Base-by-base conservation (phyloP, 768 basidiomycete genomes). In the Cantharellus anzutake region DNA sequence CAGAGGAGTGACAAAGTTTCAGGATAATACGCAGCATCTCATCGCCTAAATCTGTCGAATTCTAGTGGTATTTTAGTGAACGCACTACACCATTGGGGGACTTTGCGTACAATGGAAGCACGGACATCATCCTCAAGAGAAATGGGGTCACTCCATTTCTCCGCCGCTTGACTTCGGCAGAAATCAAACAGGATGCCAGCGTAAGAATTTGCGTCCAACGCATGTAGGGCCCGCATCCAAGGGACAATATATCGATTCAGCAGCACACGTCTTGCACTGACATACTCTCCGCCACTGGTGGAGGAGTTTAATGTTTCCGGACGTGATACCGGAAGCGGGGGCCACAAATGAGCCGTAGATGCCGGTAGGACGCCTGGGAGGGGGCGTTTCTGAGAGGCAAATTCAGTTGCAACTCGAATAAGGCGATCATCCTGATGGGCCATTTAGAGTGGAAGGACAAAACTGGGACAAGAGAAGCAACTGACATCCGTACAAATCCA, bases 401-500 rank as follows among this genome's bases (percentile, higher is more conserved):
- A 86, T 63, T 83, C 80, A 5, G 81, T 77, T 52, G 87, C 76
- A 59, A 86, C 79, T 11, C 73, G 71, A 3, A 82, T 80, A 34
- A 90, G 71, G 63, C 74, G 77, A 56, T 81, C 76, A 63, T 89
- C 86, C 84, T 86, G 58, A 29, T 51, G 16, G 51, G 20, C 4
- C 29, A 20, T 4, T n/a, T n/a, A n/a, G n/a, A n/a, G n/a, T n/a
- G n/a, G n/a, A n/a, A n/a, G n/a, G n/a, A n/a, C n/a, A n/a, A n/a
- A n/a, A n/a, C n/a, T n/a, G n/a, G n/a, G n/a, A n/a, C n/a, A n/a
- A n/a, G n/a, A n/a, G n/a, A n/a, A n/a, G n/a, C 41, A 42, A 66
- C 72, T 60, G 62, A 85, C 86, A 74, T 89, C 85, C 3, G 78
- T 74, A 57, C 86, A 69, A 48, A 89, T 79, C 88, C 88, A 91